A percentile compares a stretch with the other conserved stretches of the same genome.
phyloP scores from a whole-genome alignment of 768 basidiomycete species.

The Sporobolomyces pararoseus region DNA sequence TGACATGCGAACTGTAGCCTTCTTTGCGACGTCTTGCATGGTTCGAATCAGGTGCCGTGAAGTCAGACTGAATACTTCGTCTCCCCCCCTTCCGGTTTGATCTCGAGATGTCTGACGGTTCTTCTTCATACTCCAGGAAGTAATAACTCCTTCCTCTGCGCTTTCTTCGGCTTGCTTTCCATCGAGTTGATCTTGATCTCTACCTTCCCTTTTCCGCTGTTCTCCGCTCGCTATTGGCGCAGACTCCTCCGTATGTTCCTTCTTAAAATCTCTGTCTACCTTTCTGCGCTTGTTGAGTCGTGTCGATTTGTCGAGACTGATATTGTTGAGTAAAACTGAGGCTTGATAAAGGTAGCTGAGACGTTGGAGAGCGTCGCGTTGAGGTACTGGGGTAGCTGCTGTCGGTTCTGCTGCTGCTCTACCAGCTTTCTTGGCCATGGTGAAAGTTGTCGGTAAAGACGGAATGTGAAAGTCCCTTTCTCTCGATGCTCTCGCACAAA shows the following conservation, averaged over 20 bases:
- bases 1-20: constrained; percentile 73
- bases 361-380: constrained; percentile 73
- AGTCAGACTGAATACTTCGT: constrained; percentile 45
- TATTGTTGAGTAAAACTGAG: constrained; percentile 59
- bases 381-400: constrained; percentile 52
- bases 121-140: background rate
- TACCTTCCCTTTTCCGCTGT: background rate
- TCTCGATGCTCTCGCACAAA: no score
- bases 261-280: background rate
- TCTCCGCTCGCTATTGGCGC: background rate
- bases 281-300: background rate
- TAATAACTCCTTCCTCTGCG: no score
- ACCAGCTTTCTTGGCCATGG: constrained; percentile 65
- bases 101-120: background rate
- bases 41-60: constrained; percentile 62
- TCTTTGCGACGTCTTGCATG: constrained; percentile 70
- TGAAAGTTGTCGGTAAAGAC: no score
- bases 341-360: constrained; percentile 67
- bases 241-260: background rate
- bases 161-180: background rate
- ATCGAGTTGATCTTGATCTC: background rate
- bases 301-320: constrained; percentile 55
- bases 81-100: background rate
- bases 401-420: constrained; percentile 59
- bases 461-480: no score